Evolutionary conservation across 495 filamentous ascomycete species (phyloP), one percentile per base, ranked within the genome.

Genomic region (Polyplosphaeria fusca): DNA sequence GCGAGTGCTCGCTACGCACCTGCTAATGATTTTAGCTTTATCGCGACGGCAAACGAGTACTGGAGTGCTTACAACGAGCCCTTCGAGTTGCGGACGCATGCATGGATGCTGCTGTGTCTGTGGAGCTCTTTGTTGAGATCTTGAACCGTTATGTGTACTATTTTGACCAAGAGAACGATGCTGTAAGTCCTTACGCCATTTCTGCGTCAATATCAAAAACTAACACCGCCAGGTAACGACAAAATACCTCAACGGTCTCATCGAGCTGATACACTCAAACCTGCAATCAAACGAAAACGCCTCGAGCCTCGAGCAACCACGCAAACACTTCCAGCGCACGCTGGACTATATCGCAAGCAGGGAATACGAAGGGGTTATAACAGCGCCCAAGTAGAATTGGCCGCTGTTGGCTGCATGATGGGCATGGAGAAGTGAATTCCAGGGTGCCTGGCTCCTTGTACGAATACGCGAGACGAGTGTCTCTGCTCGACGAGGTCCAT

Each of bases 91-190:
- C 93, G 1, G 93, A 98, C 71, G 93, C 93, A 4, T 98, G 93
- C 74, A 98, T 98, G 93, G 93, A 98, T 71, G 91, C 91, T n/a
- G 91, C 90, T 7, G 95, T 96, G 2, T 95, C 89, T 2, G 90
- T 97, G 22, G 93, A 98, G 73, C 77, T 98, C 37, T 98, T 98
- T 67, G 93, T 98, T 44, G 93, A 98, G 73, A 97, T 98, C 57
- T 75, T 98, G 55, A 96, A 97, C 67, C 82, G 93, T 68, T 98
- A 97, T 73, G 93, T 97, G 47, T 98, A 98, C 71, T 97, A 96
- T 72, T 98, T 96, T 73, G 93, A 98, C 72, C 90, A 97, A 66
- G 90, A 95, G 73, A 98, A 98, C 72, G 93, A 98, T 73, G 92
- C 89, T 41, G 92, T 89, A 74, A 72, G 85, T 70, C 37, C 12